phyloP scores from a whole-genome alignment of 2,329 filamentous ascomycete genomes.

The Monilinia aucupariae region DNA sequence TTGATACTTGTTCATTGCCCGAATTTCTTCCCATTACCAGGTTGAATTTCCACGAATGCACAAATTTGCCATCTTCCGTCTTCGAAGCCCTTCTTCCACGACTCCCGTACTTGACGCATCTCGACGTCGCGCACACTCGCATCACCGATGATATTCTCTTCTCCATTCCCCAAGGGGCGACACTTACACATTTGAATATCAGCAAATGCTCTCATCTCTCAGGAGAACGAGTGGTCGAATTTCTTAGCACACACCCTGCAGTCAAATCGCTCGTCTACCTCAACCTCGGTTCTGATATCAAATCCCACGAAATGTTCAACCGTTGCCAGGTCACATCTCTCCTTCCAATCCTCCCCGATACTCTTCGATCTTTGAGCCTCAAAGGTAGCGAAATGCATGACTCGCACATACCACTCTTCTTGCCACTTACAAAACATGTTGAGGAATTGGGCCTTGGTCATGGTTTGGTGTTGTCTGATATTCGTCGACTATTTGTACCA shows the following conservation, averaged over 20 bases:
- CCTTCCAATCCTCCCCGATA: conserved; percentile 58
- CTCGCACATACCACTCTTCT: conserved; percentile 58
- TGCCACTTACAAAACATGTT: conserved; percentile 62
- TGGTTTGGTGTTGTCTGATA: conserved; percentile 58
- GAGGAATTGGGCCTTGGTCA: conserved; percentile 73
- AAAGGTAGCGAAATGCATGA: conserved; percentile 67
- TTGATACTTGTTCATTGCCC: conserved; percentile 27
- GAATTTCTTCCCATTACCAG: conserved; percentile 55
- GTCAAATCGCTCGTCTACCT: conserved; percentile 63
- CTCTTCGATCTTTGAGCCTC: conserved; percentile 67
- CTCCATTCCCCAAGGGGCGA: conserved; percentile 65
- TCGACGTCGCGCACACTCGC: conserved; percentile 73
- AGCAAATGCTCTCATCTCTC: conserved; percentile 68
- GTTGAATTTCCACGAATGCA: conserved; percentile 73
- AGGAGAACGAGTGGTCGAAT: conserved; percentile 61
- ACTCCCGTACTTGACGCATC: conserved; percentile 64
- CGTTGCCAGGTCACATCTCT: conserved; percentile 59
- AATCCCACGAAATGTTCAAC: conserved; percentile 65
- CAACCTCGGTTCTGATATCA: conserved; percentile 66
- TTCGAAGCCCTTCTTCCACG: conserved; percentile 68
- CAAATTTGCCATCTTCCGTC: conserved; percentile 59
- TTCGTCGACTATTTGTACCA: conserved; percentile 37
- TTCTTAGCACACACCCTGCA: conserved; percentile 65
- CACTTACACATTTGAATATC: conserved; percentile 71
- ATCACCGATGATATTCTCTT: conserved; percentile 66